A percentile compares a stretch with the other conserved stretches of the same genome.
These are phyloP conservation scores for Inga oerstediana DNA, from an alignment of 306 rosid species.

Conservation along the genomic window DNA sequence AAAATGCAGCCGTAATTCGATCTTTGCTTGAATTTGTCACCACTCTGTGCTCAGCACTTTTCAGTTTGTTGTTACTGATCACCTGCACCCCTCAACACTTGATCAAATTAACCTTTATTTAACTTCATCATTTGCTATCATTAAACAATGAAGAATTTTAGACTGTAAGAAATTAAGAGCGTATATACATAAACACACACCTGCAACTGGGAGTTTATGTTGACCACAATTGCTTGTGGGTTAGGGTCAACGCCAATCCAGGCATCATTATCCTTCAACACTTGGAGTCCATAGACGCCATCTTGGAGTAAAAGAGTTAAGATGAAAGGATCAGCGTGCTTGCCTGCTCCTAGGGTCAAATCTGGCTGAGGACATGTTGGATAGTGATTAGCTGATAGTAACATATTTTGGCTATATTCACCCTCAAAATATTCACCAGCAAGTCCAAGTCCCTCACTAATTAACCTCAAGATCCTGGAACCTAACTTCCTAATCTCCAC, in stretches of 20 bases:
- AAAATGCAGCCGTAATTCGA: conserved; percentile 40
- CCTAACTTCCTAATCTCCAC: background rate
- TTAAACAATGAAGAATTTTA: background rate
- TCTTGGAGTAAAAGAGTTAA: conserved; percentile 41
- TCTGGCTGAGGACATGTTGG: conserved; percentile 45
- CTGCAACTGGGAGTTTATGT: conserved; percentile 20
- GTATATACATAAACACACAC: background rate
- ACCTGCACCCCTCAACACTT: background rate
- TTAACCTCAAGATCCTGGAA: conserved; percentile 9
- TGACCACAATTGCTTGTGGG: conserved; percentile 39
- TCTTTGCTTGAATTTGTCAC: background rate
- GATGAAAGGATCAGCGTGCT: conserved; percentile 40
- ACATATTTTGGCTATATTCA: conserved; percentile 9
- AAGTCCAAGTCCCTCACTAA: conserved; percentile 16
- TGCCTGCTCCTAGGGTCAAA: conserved; percentile 30
- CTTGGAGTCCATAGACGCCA: conserved; percentile 37
- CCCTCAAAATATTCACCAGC: conserved; percentile 28
- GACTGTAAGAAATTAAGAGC: too few species aligned
- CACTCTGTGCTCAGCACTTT: background rate
- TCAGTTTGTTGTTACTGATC: background rate
- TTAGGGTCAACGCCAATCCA: conserved; percentile 40
- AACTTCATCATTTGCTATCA: too few species aligned
- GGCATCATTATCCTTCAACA: conserved; percentile 30
- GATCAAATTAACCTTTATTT: background rate
- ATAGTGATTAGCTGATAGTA: conserved; percentile 9